Conservation (phyloP, 2,329 filamentous ascomycete genomes). For the Neurospora sp. region DNA sequence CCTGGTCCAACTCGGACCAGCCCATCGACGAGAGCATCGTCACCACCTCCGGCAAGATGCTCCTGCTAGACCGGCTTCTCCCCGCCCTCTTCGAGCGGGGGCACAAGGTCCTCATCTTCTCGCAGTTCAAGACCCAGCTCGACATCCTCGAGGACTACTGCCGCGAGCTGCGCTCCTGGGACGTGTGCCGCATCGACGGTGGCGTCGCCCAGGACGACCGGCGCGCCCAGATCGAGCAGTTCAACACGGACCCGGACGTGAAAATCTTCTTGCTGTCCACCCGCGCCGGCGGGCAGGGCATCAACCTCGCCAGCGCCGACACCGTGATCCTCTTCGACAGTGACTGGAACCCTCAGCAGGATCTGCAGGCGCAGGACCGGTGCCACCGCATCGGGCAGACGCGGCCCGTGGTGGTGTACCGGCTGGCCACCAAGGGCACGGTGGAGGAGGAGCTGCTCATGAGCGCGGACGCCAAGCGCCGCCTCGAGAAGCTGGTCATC, state of each 20-base stretch:
- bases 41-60: conserved; percentile 88
- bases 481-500: conserved; percentile 90
- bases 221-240: conserved; percentile 59
- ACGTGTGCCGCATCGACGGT: conserved; percentile 83
- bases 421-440: conserved; percentile 84
- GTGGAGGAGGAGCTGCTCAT: conserved; percentile 82
- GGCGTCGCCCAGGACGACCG: conserved; percentile 66
- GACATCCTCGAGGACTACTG: conserved; percentile 88
- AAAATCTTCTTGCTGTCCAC: conserved; percentile 84
- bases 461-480: conserved; percentile 82
- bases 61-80: conserved; percentile 79
- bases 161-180: conserved; percentile 64
- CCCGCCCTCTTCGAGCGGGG: conserved; percentile 60
- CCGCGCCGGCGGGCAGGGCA: conserved; percentile 85
- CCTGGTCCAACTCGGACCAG: conserved; percentile 55
- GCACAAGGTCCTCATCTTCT: conserved; percentile 93
- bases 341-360: conserved; percentile 94
- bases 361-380: conserved; percentile 91
- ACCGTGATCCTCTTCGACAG: conserved; percentile 85
- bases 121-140: conserved; percentile 89
- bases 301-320: conserved; percentile 85
- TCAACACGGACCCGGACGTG: conserved; percentile 55
- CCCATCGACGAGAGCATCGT: conserved; percentile 71
- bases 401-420: conserved; percentile 82
- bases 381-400: conserved; percentile 93